A percentile compares a stretch with the other conserved stretches of the same genome.
phyloP scores from a whole-genome alignment of 768 basidiomycete genomes.

The Dacryopinax spathularia region DNA sequence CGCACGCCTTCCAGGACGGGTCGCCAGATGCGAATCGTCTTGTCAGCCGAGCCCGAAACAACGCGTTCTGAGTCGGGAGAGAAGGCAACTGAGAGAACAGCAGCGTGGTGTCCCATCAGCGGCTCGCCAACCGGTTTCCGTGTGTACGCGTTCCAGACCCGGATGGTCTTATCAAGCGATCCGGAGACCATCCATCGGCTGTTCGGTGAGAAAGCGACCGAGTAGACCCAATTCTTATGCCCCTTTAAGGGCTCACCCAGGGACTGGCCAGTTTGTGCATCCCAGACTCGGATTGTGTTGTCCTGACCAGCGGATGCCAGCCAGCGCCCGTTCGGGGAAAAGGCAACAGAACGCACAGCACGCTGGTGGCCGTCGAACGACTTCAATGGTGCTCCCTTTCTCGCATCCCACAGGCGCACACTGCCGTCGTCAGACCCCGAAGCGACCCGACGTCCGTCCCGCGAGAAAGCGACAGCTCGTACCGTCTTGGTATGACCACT shows the following conservation, averaged over 20 bases:
- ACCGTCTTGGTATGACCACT: too few relatives aligned
- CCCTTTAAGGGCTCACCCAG: background rate
- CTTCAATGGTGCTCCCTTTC: background rate
- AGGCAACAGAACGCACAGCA: background rate
- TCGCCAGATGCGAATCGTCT: conserved; percentile 6
- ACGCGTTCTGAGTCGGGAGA: background rate
- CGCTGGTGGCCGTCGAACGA: background rate
- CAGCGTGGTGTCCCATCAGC: background rate
- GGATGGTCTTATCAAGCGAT: background rate
- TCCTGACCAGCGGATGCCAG: background rate
- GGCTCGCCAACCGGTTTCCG: background rate
- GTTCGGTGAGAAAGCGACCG: background rate
- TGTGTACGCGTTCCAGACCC: background rate
- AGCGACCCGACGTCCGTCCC: background rate
- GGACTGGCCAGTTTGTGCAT: background rate
- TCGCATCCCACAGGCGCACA: conserved; percentile 5
- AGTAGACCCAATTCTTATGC: background rate
- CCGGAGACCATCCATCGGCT: background rate
- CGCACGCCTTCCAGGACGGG: background rate
- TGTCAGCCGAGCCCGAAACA: conserved; percentile 3
- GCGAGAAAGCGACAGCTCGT: conserved; percentile 4
- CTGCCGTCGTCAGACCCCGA: background rate
- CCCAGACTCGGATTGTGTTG: conserved; percentile 1
- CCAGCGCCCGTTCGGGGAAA: conserved; percentile 5
- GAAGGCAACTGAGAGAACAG: background rate